phyloP scores from a whole-genome alignment of 306 rosid genomes.

The Prunus fruticosa region DNA sequence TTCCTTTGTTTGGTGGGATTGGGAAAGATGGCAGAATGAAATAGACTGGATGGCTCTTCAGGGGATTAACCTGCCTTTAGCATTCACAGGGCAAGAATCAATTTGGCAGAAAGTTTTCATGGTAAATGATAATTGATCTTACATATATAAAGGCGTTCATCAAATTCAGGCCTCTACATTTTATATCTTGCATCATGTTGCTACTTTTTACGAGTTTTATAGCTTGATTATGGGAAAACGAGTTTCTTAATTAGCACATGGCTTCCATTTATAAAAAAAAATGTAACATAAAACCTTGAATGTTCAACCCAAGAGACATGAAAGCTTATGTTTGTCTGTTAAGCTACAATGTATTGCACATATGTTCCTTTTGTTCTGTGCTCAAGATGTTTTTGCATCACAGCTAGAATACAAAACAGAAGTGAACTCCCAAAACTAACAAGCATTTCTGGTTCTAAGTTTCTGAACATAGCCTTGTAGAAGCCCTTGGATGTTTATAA shows the following conservation, averaged over 20 bases:
- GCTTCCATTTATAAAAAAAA: not conserved
- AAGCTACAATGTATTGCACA: not conserved
- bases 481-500: not conserved
- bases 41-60: conserved; percentile 99
- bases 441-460: not conserved
- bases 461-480: not conserved
- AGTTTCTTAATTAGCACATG: not conserved
- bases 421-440: not conserved
- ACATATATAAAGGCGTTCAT: not conserved
- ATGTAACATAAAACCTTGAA: not conserved
- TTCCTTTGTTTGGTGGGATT: conserved; percentile 98
- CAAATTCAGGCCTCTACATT: not conserved
- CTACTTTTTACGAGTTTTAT: not conserved
- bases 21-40: conserved; percentile 99
- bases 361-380: no score
- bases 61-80: conserved; percentile 91
- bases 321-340: not conserved
- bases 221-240: not conserved
- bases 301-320: not conserved
- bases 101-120: conserved; percentile 88
- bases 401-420: not conserved
- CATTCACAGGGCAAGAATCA: conserved; percentile 92
- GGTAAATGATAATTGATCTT: conserved; percentile 38
- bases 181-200: not conserved
- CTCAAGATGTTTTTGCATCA: not conserved